A percentile compares a stretch with the other conserved stretches of the same genome.
phyloP scores from a whole-genome alignment of 495 filamentous ascomycete genomes.

The Aspergillus wentii region DNA sequence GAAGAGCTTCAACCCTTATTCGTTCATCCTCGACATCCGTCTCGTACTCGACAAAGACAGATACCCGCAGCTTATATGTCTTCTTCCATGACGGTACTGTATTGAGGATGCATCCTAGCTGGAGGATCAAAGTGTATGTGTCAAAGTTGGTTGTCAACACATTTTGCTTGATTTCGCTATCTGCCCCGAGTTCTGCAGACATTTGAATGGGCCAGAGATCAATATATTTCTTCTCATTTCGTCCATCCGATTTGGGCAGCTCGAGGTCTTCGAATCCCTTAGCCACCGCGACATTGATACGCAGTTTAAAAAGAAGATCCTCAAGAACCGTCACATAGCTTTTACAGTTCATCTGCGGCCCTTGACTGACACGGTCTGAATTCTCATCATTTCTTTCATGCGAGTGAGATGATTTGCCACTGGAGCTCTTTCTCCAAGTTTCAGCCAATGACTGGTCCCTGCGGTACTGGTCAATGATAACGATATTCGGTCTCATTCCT shows the following conservation, averaged over 20 bases:
- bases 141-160: slow-evolving; percentile 87
- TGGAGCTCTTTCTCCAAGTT: slow-evolving; percentile 18
- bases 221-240: slow-evolving; percentile 69
- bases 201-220: slow-evolving; percentile 86
- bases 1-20: slow-evolving; percentile 63
- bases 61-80: slow-evolving; percentile 66
- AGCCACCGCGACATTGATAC: slow-evolving; percentile 81
- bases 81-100: slow-evolving; percentile 83
- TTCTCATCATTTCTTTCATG: slow-evolving; percentile 5
- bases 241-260: slow-evolving; percentile 52
- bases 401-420: slow-evolving; percentile 21
- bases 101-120: slow-evolving; percentile 78
- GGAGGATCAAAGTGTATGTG: slow-evolving; percentile 83
- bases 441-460: slow-evolving; percentile 49
- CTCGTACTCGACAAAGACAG: slow-evolving; percentile 88
- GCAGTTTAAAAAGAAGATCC: slow-evolving; percentile 70
- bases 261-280: slow-evolving; percentile 78
- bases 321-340: slow-evolving; percentile 82
- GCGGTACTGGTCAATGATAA: slow-evolving; percentile 69
- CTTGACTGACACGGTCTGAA: slow-evolving; percentile 31
- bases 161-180: slow-evolving; percentile 54
- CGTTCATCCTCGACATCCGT: slow-evolving; percentile 77
- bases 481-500: slow-evolving; percentile 90
- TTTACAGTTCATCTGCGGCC: slow-evolving; percentile 56
- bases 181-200: slow-evolving; percentile 72